phyloP scores from a whole-genome alignment of 2,329 filamentous ascomycete genomes.

The Alternaria infectoria region DNA sequence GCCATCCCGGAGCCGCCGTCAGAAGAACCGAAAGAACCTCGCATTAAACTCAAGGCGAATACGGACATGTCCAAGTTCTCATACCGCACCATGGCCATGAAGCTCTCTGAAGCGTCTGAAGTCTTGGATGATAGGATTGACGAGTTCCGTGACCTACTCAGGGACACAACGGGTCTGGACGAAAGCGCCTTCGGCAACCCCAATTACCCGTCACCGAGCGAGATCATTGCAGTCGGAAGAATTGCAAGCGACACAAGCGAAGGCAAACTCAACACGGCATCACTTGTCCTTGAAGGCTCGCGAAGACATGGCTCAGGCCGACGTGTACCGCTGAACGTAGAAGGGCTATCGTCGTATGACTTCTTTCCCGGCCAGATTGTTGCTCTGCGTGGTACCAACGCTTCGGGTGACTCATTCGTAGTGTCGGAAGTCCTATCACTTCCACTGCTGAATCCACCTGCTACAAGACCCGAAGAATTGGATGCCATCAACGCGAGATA shows the following conservation, averaged over 20 bases:
- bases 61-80: constrained; percentile 89
- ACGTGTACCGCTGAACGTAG: constrained; percentile 79
- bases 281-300: constrained; percentile 86
- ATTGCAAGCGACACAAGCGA: constrained; percentile 89
- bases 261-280: constrained; percentile 84
- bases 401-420: constrained; percentile 81
- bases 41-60: constrained; percentile 83
- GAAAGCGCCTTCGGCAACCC: constrained; percentile 86
- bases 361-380: constrained; percentile 97
- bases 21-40: constrained; percentile 73
- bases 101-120: constrained; percentile 88
- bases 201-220: constrained; percentile 79
- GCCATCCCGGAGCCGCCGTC: constrained; percentile 70
- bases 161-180: constrained; percentile 76
- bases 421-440: constrained; percentile 77
- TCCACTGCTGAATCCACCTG: constrained; percentile 76
- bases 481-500: constrained; percentile 73
- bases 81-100: constrained; percentile 95
- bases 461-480: constrained; percentile 70
- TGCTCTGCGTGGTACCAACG: constrained; percentile 83
- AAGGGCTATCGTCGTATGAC: constrained; percentile 71
- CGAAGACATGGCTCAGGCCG: constrained; percentile 81
- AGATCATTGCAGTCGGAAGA: constrained; percentile 87
- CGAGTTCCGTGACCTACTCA: constrained; percentile 77
- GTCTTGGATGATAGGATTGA: constrained; percentile 95